Percentiles rank a stretch among this genome's conserved stretches.
These are phyloP conservation scores for Paraglomus occultum DNA, from an alignment of 192 early-diverging fungal species.

Conservation along the genomic window DNA sequence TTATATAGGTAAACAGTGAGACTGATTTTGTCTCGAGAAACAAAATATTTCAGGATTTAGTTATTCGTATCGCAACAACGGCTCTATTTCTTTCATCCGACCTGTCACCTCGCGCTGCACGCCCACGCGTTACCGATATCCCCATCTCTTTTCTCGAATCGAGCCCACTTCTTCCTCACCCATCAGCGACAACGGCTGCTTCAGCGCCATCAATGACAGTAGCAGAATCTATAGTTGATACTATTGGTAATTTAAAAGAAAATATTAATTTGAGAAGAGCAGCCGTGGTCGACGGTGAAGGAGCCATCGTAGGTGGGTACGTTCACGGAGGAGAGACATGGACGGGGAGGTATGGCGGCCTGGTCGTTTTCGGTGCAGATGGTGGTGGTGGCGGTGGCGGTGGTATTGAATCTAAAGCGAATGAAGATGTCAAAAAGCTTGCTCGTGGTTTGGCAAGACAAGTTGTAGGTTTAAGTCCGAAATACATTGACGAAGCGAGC, in stretches of 20 bases:
- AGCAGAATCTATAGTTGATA: constrained; percentile 64
- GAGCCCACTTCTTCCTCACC: constrained; percentile 55
- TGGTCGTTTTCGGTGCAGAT: constrained; percentile 61
- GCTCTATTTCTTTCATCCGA: constrained; percentile 46
- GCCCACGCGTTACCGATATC: constrained; percentile 39
- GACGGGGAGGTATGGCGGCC: constrained; percentile 76
- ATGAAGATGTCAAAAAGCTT: constrained; percentile 48
- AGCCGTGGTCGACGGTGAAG: constrained; percentile 39
- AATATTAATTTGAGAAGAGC: constrained; percentile 82
- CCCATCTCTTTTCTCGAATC: constrained; percentile 38
- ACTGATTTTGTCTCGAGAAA: constrained; percentile 96
- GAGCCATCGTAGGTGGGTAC: constrained; percentile 60
- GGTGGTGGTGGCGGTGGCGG: not conserved
- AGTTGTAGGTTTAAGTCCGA: constrained; percentile 79
- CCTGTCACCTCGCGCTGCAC: constrained; percentile 1
- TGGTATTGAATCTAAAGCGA: constrained; percentile 8
- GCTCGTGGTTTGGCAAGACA: constrained; percentile 81
- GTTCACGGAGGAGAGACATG: constrained; percentile 67
- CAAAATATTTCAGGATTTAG: constrained; percentile 72
- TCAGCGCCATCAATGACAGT: constrained; percentile 40
- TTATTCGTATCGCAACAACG: constrained; percentile 55
- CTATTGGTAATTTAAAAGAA: constrained; percentile 86
- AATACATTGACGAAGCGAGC: constrained; percentile 48
- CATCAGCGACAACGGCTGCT: constrained; percentile 30
- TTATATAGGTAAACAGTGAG: constrained; percentile 79